Base-by-base conservation (phyloP, 2,329 filamentous ascomycete species). In the Trichoderma oligosporum region DNA sequence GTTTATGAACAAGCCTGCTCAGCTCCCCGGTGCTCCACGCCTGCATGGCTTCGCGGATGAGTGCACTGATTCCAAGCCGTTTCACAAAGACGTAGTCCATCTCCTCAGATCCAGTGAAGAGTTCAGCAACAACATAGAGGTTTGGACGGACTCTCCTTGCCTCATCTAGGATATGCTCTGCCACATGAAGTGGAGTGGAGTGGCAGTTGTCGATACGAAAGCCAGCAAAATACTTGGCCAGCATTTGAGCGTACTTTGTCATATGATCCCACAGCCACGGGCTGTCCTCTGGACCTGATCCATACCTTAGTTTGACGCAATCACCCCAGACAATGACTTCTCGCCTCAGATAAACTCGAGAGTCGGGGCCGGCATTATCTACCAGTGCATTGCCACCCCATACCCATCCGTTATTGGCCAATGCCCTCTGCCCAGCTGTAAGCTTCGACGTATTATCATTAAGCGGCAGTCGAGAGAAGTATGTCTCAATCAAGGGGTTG, bases 271-370 rank as follows among this genome's bases (percentile, higher is more conserved):
- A 99, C 7, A 99, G 78, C 77, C 85, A 99, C 0, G 94, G 93
- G 65, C 87, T 97, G 70, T 97, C 94, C 53, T 92, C 75, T 0
- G 87, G 88, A 0, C 84, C 80, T 24, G 77, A 80, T 31, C 94
- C 94, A 68, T 97, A 99, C 16, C 94, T 86, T 53, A 99, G 81
- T 77, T 99, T 99, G 61, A 97, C 94, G 70, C 95, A 99, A 70
- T 99, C 94, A 12, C 93, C 92, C 94, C 94, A 99, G 27, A 97
- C 89, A 64, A 99, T 97, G 60, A 99, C 91, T 72, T 99, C 91
- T 64, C 94, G 84, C 52, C 91, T 84, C n/a, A 99, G 81, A 68
- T 99, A 99, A n/a, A 93, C 91, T 56, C 87, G 86, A 7, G 93
- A 96, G 45, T 89, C 79, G 0, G 91, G 88, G 0, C 95, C 95